These are phyloP conservation scores for Diaporthe velutina DNA, from an alignment of 2,329 filamentous ascomycete genomes.

Conservation along the genomic window DNA sequence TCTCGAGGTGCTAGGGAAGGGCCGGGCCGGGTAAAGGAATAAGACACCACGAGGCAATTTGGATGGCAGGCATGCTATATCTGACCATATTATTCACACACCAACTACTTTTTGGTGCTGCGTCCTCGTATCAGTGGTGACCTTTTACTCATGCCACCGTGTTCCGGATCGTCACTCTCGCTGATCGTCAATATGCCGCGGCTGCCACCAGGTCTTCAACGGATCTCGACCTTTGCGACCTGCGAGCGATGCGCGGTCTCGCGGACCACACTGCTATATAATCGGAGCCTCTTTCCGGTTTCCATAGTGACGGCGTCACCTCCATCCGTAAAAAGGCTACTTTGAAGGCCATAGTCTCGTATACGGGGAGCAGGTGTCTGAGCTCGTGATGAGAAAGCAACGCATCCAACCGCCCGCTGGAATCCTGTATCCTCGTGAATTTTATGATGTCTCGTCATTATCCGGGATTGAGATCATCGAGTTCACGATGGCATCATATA, in stretches of 20 bases:
- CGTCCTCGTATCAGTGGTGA: background rate
- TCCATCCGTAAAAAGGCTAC: fast-evolving
- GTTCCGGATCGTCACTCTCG: too few species aligned
- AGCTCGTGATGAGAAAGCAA: background rate
- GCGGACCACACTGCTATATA: too few species aligned
- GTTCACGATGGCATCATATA: background rate
- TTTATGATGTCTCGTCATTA: background rate
- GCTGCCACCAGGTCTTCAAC: background rate
- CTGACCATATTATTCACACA: background rate
- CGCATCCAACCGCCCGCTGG: background rate
- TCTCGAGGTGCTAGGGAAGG: background rate
- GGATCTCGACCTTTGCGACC: background rate
- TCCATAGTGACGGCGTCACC: background rate
- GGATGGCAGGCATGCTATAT: background rate
- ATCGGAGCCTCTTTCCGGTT: background rate
- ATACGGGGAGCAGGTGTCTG: background rate
- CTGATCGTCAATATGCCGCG: too few species aligned
- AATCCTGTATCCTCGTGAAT: background rate
- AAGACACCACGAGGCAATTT: background rate
- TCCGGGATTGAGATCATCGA: background rate
- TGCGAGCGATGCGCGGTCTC: background rate
- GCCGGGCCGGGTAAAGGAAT: background rate
- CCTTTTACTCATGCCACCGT: too few species aligned
- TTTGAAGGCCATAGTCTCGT: background rate
- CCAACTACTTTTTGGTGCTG: background rate